These are phyloP conservation scores for Sclerotinia sclerotiorum DNA, from an alignment of 2,329 filamentous ascomycete genomes.

Conservation along the genomic window DNA sequence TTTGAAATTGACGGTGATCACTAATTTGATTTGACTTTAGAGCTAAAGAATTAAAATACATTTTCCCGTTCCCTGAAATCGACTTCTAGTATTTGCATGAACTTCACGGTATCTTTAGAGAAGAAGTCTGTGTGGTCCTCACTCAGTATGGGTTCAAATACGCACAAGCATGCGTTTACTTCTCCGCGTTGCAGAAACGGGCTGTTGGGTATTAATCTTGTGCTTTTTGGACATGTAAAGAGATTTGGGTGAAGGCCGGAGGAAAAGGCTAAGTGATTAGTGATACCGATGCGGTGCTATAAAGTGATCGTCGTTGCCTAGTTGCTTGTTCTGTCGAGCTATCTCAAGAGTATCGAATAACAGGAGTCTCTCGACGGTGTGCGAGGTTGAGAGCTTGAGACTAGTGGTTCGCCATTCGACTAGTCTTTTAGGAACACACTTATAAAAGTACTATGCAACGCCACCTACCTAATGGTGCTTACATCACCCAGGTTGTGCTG, in stretches of 20 bases:
- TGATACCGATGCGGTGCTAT: too few species aligned
- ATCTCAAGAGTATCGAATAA: neutral
- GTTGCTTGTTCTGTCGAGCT: neutral
- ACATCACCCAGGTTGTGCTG: neutral
- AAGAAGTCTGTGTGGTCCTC: neutral
- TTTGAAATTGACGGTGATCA: neutral
- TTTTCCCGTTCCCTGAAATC: neutral
- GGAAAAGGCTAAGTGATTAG: neutral
- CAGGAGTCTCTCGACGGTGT: neutral
- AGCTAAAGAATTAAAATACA: neutral
- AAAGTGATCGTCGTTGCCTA: conserved; percentile 2
- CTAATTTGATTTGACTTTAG: conserved; percentile 12
- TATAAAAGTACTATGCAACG: neutral
- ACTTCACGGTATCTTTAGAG: neutral
- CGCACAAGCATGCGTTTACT: conserved; percentile 5
- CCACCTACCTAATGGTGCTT: neutral
- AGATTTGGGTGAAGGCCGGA: neutral
- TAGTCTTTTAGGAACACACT: neutral
- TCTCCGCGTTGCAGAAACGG: conserved; percentile 8
- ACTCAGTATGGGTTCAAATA: neutral
- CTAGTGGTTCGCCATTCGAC: neutral
- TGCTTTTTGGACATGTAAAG: neutral
- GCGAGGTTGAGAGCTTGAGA: conserved; percentile 2
- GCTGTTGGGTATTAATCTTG: neutral
- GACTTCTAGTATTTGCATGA: conserved; percentile 10